Base-by-base conservation (phyloP, 73 alveolate genomes). In the Paramecium biaurelia region DNA sequence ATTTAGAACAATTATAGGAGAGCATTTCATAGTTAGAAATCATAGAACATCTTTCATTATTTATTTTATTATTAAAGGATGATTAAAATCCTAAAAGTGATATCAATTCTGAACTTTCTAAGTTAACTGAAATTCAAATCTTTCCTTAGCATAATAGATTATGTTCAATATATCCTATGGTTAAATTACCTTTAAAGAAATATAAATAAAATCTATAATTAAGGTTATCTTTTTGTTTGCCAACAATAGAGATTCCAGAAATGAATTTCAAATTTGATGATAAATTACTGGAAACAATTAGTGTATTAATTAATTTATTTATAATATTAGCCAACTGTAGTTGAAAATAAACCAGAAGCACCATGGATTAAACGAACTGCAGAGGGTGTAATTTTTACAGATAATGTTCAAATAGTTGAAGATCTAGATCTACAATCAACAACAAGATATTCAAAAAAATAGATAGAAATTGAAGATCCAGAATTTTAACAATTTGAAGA, bases 341-440 rank as follows among this genome's bases (percentile, higher is more conserved):
- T 89, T 35, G 94, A 89, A 63, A 89, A 89, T 47, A 89, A 89
- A 45, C 94, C 94, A 1, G 94, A 89, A 49, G 94, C 94, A 9
- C 94, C 94, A 24, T 89, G 94, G 94, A 89, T 89, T 18, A 70
- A 82, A 41, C 35, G 94, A 89, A 43, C 94, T 12, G 47, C 76
- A 15, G 94, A 89, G 70, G 94, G 94, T n/a, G 87, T 89, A 0
- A 89, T 89, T 6, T 89, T 89, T 89, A 89, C 94, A 1, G 94
- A 89, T 41, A 89, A 89, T 89, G 94, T 89, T 4, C 28, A 89
- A 18, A 45, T 57, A 41, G 57, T 89, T 45, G 94, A 72, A 30
- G 94, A 89, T 89, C 12, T 89, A 30, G 94, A 89, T 49, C 41
- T 89, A 34, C 35, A 89, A 59, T 70, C 94, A 43, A 79, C 90